Conservation (phyloP, 805 yeast species). For the Jamesozyma piceae region DNA sequence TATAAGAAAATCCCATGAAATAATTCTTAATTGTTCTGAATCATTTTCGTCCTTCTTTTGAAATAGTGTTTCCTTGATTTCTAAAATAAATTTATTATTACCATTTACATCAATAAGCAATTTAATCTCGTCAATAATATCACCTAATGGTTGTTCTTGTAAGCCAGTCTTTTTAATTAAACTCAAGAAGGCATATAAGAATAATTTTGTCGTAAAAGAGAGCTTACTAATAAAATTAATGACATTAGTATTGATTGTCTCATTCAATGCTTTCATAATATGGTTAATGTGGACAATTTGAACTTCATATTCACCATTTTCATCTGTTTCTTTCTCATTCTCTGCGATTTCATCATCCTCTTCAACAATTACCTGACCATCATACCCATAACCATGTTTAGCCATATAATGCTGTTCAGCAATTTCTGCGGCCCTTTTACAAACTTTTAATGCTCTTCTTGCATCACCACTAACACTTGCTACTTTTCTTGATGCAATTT, state of each 20-base stretch:
- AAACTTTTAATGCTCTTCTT: slow-evolving; percentile 78
- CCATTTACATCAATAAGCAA: slow-evolving; percentile 39
- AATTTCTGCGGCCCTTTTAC: slow-evolving; percentile 81
- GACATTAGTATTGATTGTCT: slow-evolving; percentile 69
- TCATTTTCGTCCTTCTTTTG: slow-evolving; percentile 24
- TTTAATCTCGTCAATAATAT: slow-evolving; percentile 67
- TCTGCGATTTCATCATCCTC: slow-evolving; percentile 10
- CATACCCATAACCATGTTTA: slow-evolving; percentile 28
- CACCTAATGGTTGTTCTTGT: slow-evolving; percentile 66
- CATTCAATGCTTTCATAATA: slow-evolving; percentile 69
- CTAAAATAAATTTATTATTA: slow-evolving; percentile 21
- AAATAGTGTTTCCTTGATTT: slow-evolving; percentile 28
- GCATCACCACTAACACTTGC: slow-evolving; percentile 98
- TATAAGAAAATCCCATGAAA: slow-evolving; percentile 45
- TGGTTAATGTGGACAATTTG: slow-evolving; percentile 61
- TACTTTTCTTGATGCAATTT: slow-evolving; percentile 85
- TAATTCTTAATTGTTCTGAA: slow-evolving; percentile 38
- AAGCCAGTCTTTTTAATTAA: slow-evolving; percentile 57
- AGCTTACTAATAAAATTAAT: slow-evolving; percentile 46
- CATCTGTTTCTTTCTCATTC: slow-evolving; percentile 9
- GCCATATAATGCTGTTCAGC: slow-evolving; percentile 57
- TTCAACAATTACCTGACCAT: slow-evolving; percentile 12
- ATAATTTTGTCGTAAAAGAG: slow-evolving; percentile 60
- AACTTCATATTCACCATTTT: slow-evolving; percentile 29
- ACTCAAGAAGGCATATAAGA: slow-evolving; percentile 59